Evolutionary conservation across 177 flowering plant genomes (phyloP).

Genomic region (Vitis hybrid): DNA sequence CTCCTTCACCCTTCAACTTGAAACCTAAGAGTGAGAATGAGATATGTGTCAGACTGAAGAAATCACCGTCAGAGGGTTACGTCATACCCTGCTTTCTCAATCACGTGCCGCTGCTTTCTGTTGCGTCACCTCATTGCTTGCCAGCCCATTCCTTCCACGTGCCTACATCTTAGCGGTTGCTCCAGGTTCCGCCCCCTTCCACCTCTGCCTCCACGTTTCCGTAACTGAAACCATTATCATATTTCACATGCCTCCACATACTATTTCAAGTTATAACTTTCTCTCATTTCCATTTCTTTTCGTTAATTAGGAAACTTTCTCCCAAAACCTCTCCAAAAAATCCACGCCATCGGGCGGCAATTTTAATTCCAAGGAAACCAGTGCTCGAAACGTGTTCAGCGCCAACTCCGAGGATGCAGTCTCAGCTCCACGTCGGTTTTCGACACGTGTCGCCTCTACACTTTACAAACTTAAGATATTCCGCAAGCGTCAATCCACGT

Average conservation of each 20-base stretch:
- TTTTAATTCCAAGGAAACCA: not conserved
- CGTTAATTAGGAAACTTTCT: not conserved
- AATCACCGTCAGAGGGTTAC: too few species aligned
- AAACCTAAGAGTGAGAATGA: too few species aligned
- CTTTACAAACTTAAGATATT: slow-evolving; percentile 14
- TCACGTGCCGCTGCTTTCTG: slow-evolving; percentile 1
- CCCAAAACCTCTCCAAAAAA: not conserved
- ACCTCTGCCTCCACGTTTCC: not conserved
- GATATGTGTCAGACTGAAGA: not conserved
- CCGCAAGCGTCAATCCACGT: slow-evolving; percentile 15
- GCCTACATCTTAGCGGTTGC: not conserved
- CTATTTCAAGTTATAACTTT: not conserved
- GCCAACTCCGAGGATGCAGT: not conserved
- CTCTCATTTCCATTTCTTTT: too few species aligned
- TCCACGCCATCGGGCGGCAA: not conserved
- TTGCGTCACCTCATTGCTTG: slow-evolving; percentile 18
- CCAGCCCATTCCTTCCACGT: slow-evolving; percentile 11
- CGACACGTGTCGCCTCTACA: not conserved
- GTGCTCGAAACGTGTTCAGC: not conserved
- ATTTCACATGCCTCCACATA: not conserved
- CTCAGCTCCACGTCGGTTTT: not conserved
- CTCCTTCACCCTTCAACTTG: too few species aligned
- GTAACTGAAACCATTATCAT: too few species aligned
- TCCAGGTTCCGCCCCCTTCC: not conserved
- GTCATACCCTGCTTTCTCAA: not conserved